phyloP scores from a whole-genome alignment of 140 eudicot genomes.

The Anethum foeniculum region DNA sequence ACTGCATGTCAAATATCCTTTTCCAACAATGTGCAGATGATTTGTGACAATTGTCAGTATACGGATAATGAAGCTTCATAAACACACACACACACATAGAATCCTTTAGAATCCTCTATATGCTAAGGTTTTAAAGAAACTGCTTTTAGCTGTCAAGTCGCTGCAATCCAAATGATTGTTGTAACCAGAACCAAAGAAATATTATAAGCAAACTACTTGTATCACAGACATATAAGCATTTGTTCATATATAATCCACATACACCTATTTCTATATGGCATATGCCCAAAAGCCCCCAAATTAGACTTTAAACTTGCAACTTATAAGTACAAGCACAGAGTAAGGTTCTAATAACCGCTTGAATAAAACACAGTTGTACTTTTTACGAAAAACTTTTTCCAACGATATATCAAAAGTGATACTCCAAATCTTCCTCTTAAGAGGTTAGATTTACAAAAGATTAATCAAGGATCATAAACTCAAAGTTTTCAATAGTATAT shows the following conservation, averaged over 20 bases:
- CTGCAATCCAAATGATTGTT: neutral
- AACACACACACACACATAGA: neutral
- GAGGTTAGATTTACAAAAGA: neutral
- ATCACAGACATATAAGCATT: neutral
- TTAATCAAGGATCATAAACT: neutral
- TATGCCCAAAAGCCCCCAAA: neutral
- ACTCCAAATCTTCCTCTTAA: neutral
- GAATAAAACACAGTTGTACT: neutral
- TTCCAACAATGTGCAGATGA: constrained; percentile 4
- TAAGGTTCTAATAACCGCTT: neutral
- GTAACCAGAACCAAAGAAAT: neutral
- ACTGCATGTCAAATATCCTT: constrained; percentile 3
- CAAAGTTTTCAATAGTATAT: too few relatives aligned
- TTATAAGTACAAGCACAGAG: neutral
- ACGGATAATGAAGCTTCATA: neutral
- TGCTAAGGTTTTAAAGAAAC: neutral
- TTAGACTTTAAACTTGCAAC: neutral
- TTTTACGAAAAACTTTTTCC: neutral
- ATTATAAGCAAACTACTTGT: neutral
- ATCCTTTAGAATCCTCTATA: neutral
- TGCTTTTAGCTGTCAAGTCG: neutral
- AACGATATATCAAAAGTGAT: neutral
- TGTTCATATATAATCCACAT: neutral
- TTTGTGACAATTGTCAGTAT: neutral
- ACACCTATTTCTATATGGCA: neutral